Percentiles rank a stretch among this genome's conserved stretches.
Conservation (phyloP, 225 moss, liverwort and hornwort species). For the Takakia lepidozioides region DNA sequence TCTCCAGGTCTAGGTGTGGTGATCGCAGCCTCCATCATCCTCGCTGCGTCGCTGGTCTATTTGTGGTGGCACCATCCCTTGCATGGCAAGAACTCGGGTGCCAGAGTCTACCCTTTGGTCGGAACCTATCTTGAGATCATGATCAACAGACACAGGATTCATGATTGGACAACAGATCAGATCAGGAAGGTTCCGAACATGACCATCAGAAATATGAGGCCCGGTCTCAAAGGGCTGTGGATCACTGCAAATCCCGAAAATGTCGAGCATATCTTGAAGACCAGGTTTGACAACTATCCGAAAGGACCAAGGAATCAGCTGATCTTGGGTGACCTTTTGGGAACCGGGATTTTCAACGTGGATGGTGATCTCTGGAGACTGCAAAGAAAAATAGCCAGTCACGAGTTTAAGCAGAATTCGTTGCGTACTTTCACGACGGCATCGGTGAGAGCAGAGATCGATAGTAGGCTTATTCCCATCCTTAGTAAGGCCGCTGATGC, state of each 20-base stretch:
- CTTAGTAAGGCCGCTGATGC: constrained; percentile 5
- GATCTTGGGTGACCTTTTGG: constrained; percentile 17
- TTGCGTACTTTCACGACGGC: constrained; percentile 20
- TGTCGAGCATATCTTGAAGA: constrained; percentile 37
- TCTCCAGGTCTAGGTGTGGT: too few species aligned
- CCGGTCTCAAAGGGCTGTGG: neutral
- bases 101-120: constrained; percentile 6
- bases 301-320: constrained; percentile 7
- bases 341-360: constrained; percentile 39
- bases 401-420: constrained; percentile 27
- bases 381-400: constrained; percentile 33
- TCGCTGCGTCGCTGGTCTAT: neutral
- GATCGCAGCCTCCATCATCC: too few species aligned
- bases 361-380: constrained; percentile 35
- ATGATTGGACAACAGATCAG: constrained; percentile 8
- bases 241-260: constrained; percentile 27
- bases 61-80: constrained; percentile 14
- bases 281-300: constrained; percentile 30
- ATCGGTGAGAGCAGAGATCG: constrained; percentile 9
- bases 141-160: constrained; percentile 9
- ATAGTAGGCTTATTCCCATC: constrained; percentile 12
- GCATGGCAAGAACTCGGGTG: constrained; percentile 16
- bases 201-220: constrained; percentile 11
- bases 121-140: constrained; percentile 1
- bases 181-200: constrained; percentile 10